Evolutionary conservation across 768 basidiomycete genomes (phyloP), one percentile per base, ranked within the genome.

Genomic region (Dioszegia aurantiaca): DNA sequence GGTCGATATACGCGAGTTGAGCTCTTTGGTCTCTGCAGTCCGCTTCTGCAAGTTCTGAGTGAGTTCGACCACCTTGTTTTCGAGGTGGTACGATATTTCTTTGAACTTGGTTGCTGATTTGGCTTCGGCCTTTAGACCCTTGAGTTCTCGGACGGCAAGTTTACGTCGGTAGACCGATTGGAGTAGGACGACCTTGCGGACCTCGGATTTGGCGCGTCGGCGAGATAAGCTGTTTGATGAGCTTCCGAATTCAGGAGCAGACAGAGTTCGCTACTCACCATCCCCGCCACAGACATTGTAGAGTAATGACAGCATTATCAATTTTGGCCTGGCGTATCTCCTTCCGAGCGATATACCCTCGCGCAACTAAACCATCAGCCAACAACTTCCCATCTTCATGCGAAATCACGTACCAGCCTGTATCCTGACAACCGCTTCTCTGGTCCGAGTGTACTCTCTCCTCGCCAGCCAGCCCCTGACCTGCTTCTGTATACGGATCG

Each of bases 21-120:
- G 80, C 54, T 86, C 86, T 78, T 89, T 93, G 80, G 89, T 91
- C 80, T 99, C 94, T 58, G 84, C 83, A 2, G 87, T 92, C 45
- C 94, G 86, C 70, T 83, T 86, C 77, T 97, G 95, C 12, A 99
- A 83, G 16, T 80, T 85, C 75, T 99, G 95, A 0, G 95, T 98
- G 61, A 99, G 87, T 74, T 98, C 94, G 58, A 99, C 90, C 42
- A 99, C 95, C 79, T 98, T 99, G 82, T 98, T 99, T 80, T 99
- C 95, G 56, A 99, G 82, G 66, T 85, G 86, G 73, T 98, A 98
- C 0, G 94, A 97, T 65, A 94, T 95, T 75, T 95, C 89, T 57
- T 89, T 97, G 85, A 94, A 97, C 74, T 92, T 95, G 65, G 89
- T 88, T 27, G 93, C 93, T 1, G 95, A 98, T 51, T 92, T 90